Conservation (phyloP, 306 rosid genomes). For the Biancaea sappan region DNA sequence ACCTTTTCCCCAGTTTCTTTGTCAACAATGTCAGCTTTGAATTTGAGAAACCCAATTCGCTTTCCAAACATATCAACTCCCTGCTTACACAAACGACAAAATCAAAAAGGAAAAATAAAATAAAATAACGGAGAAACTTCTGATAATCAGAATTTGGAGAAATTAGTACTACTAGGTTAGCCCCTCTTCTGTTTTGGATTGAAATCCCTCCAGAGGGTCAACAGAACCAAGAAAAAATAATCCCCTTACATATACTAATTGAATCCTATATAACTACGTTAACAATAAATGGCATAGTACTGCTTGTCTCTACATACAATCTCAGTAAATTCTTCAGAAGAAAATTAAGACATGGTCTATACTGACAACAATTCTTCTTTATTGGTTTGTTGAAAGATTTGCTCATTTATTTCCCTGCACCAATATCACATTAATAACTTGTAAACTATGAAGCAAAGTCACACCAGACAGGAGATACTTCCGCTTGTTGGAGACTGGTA, state of each 20-base stretch:
- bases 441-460: neutral
- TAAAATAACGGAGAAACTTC: too few species aligned
- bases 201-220: neutral
- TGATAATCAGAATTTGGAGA: slow-evolving; percentile 1
- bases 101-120: slow-evolving; percentile 9
- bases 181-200: neutral
- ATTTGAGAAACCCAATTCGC: slow-evolving; percentile 85
- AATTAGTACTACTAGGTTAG: neutral
- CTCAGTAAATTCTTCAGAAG: slow-evolving; percentile 10
- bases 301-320: slow-evolving; percentile 1
- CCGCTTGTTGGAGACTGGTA: neutral
- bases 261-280: neutral
- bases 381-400: neutral
- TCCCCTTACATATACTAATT: too few species aligned
- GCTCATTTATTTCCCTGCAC: neutral
- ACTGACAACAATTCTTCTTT: neutral
- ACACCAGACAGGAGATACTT: neutral
- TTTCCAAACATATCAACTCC: slow-evolving; percentile 95
- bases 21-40: slow-evolving; percentile 80
- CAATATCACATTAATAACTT: neutral
- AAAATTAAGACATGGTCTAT: slow-evolving; percentile 11
- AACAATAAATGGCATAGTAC: neutral
- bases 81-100: slow-evolving; percentile 42
- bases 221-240: slow-evolving; percentile 13
- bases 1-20: slow-evolving; percentile 80